phyloP scores from a whole-genome alignment of 441 rosid species.

The Corymbia citriodora region DNA sequence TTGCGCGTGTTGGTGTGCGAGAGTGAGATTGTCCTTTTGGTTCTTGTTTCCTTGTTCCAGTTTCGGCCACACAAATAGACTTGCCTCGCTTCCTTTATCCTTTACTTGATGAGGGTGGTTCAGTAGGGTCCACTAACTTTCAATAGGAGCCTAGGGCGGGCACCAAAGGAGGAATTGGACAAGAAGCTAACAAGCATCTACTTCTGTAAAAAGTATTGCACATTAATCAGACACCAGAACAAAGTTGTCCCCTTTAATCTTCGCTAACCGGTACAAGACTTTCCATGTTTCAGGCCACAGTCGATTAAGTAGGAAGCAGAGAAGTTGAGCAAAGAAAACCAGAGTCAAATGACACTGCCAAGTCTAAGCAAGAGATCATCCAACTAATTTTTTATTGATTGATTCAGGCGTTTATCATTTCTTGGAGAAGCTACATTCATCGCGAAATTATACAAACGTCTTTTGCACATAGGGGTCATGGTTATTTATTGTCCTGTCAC shows the following conservation, averaged over 20 bases:
- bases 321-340: not conserved
- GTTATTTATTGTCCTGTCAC: not conserved
- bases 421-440: not conserved
- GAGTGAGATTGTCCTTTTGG: not conserved
- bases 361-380: not conserved
- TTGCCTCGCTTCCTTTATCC: not conserved
- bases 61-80: not conserved
- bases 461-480: not conserved
- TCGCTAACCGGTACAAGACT: not conserved
- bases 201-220: not conserved
- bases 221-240: not conserved
- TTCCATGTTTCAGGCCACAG: not conserved
- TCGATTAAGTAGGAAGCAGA: not conserved
- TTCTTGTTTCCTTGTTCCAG: not conserved
- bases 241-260: not conserved
- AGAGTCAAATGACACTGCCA: not conserved
- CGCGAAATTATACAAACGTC: not conserved
- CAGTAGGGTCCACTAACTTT: not conserved
- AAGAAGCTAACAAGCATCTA: not conserved
- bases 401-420: not conserved
- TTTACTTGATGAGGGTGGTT: not conserved
- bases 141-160: not conserved
- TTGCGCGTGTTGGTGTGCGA: not conserved
- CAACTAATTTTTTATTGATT: not conserved
- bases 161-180: no score